Base-by-base conservation (phyloP, 305 asterid species). In the Fraxinus nigra region DNA sequence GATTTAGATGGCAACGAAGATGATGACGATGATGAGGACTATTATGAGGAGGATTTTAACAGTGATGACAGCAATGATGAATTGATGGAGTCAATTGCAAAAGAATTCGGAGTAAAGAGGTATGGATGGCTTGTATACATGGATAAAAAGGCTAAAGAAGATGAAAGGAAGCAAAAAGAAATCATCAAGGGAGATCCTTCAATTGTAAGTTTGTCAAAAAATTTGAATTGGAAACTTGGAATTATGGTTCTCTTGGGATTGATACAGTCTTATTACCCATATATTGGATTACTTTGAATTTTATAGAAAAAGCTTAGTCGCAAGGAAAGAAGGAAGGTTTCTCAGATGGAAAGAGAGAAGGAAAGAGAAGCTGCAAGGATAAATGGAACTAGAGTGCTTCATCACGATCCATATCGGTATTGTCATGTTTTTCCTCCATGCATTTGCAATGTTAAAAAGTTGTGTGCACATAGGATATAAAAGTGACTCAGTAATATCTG, bases 141-240 rank as follows among this genome's bases (percentile, higher is more conserved):
- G 99, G 99, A 96, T 88, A 96, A 96, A 87, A 96, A 91, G 89
- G 97, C 98, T 79, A 94, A 94, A 87, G 98, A 96, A 86, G 99
- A 94, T 87, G 97, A 92, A 82, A 90, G 88, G 86, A 92, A 91
- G 91, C 99, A 96, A 88, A 93, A 93, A 88, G 99, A 96, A 92
- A 89, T 93, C 75, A 90, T 96, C 86, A 96, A 94, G 87, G 99
- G 99, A 83, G 98, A 24, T 88, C 98, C 98, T 82, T 92, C 98
- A 61, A 89, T 90, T 85, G 99, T 96, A 90, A 87, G 99, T 85
- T 82, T 77, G 54, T 40, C 24, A 48, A 22, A 59, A 46, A 63
- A 11, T 0, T 11, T 43, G 5, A 43, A 48, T 43, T 80, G 80
- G 16, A 73, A 43, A 43, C 54, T 51, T 72, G 76, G 26, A 54